Percentiles rank a stretch among this genome's conserved stretches.
These are phyloP conservation scores for Colletotrichum neosansevieriae DNA, from an alignment of 2,329 filamentous ascomycete genomes.

Conservation along the genomic window DNA sequence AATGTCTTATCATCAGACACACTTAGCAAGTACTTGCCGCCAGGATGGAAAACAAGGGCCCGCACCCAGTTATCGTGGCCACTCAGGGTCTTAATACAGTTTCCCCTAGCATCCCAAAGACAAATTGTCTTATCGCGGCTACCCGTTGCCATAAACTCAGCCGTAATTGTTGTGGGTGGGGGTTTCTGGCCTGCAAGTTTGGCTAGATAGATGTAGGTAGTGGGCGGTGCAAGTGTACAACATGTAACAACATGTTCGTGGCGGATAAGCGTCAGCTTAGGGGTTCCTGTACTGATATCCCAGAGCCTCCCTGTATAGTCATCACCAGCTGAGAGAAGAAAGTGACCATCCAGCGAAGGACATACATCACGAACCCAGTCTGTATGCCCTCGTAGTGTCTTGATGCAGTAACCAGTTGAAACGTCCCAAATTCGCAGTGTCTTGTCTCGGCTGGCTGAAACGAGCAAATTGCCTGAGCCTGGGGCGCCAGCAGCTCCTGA, in stretches of 20 bases:
- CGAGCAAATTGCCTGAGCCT: slow-evolving; percentile 85
- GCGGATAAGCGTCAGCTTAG: slow-evolving; percentile 82
- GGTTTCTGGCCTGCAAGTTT: slow-evolving; percentile 83
- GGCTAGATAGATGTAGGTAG: slow-evolving; percentile 82
- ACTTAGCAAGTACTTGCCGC: slow-evolving; percentile 89
- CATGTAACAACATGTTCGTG: slow-evolving; percentile 91
- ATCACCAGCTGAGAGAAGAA: slow-evolving; percentile 83
- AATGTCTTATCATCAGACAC: slow-evolving; percentile 94
- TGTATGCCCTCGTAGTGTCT: slow-evolving; percentile 86
- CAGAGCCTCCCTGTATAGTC: slow-evolving; percentile 86
- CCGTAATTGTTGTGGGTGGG: slow-evolving; percentile 77
- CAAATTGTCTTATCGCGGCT: slow-evolving; percentile 91
- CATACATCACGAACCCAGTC: slow-evolving; percentile 91
- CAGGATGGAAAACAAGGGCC: slow-evolving; percentile 87
- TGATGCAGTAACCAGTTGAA: slow-evolving; percentile 90
- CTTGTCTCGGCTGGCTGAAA: slow-evolving; percentile 87
- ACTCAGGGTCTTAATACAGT: slow-evolving; percentile 83
- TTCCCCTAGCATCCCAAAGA: slow-evolving; percentile 88
- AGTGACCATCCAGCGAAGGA: slow-evolving; percentile 85
- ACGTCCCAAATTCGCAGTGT: slow-evolving; percentile 92
- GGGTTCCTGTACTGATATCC: slow-evolving; percentile 78
- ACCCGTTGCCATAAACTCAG: slow-evolving; percentile 91
- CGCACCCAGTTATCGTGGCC: slow-evolving; percentile 97
- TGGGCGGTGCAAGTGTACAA: slow-evolving; percentile 84
- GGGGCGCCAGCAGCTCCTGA: slow-evolving; percentile 83